Base-by-base conservation (phyloP, 202 grass and related monocot genomes). In the Setaria viridis region DNA sequence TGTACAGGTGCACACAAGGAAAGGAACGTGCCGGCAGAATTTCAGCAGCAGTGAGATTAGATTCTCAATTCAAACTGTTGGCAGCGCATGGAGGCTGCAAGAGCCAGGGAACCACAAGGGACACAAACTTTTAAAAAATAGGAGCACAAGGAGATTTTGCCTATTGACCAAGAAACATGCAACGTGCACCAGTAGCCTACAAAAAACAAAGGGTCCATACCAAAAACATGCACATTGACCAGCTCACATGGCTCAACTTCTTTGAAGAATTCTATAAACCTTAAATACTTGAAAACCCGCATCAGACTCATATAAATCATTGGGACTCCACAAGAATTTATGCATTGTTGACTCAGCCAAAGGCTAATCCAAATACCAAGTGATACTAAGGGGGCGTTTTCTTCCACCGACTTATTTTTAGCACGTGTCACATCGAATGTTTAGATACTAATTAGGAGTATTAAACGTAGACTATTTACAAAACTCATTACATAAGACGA, bases 141-240 rank as follows among this genome's bases (percentile, higher is more conserved):
- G 11, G n/a, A 57, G 13, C 85, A 78, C 17, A 9, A 48, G 14
- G 2, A 13, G 6, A 72, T 77, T 66, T 39, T 17, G 60, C 19
- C 78, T 51, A 41, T 76, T 82, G 62, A 82, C 51, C 79, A 42
- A 69, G 71, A 56, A 75, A 68, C 62, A 57, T 78, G 75, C 45
- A 45, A 67, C 66, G 39, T 80, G 15, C 33, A 56, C 72, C 65
- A 55, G 11, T 42, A 79, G 30, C 33, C 13, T 45, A 19, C 20
- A 84, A 48, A 68, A 79, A 60, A 49, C 63, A 60, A 62, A 62
- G 17, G n/a, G 37, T 32, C 50, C 42, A 77, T 65, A 73, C 34
- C n/a, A 35, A 76, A 76, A 58, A 19, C 74, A 77, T 84, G 74
- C 30, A 67, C 63, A 72, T 90, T 86, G 85, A 87, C 45, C 67